Conservation (phyloP, 768 basidiomycete species). For the Astraeus odoratus region DNA sequence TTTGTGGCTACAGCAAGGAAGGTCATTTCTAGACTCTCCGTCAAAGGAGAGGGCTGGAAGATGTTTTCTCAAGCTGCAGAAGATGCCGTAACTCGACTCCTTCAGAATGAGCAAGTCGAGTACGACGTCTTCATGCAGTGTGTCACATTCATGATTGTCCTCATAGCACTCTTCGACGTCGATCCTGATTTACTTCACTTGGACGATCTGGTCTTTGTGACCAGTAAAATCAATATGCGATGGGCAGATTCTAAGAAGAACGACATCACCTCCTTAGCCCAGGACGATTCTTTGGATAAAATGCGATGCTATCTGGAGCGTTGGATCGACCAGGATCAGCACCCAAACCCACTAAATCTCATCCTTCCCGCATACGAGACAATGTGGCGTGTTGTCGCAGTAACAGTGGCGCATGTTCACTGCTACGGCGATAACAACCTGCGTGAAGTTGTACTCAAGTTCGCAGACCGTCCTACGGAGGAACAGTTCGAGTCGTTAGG, state of each 20-base stretch:
- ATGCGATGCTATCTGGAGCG: slow-evolving; percentile 23
- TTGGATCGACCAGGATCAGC: slow-evolving; percentile 30
- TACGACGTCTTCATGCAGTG: slow-evolving; percentile 39
- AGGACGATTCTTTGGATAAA: slow-evolving; percentile 24
- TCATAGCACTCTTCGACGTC: slow-evolving; percentile 34
- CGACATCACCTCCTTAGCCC: slow-evolving; percentile 4
- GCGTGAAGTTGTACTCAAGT: slow-evolving; percentile 18
- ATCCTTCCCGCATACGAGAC: slow-evolving; percentile 60
- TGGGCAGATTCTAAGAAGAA: slow-evolving; percentile 21
- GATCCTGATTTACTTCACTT: slow-evolving; percentile 23
- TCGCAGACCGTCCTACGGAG: slow-evolving; percentile 19
- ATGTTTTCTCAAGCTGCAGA: slow-evolving; percentile 11
- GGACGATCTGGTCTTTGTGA: slow-evolving; percentile 33
- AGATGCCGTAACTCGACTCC: slow-evolving; percentile 9
- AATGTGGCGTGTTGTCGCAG: slow-evolving; percentile 55
- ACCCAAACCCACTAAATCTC: slow-evolving; percentile 39
- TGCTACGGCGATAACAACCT: slow-evolving; percentile 17
- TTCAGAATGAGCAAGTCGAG: slow-evolving; percentile 5
- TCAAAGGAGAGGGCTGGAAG: slow-evolving; percentile 10
- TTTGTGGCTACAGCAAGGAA: slow-evolving; percentile 20
- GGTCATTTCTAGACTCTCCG: slow-evolving; percentile 10
- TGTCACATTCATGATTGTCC: slow-evolving; percentile 35
- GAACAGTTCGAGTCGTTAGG: slow-evolving; percentile 11
- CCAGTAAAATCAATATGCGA: slow-evolving; percentile 31
- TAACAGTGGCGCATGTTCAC: slow-evolving; percentile 30